phyloP scores from a whole-genome alignment of 805 yeast species.

The Ogataea allantospora region DNA sequence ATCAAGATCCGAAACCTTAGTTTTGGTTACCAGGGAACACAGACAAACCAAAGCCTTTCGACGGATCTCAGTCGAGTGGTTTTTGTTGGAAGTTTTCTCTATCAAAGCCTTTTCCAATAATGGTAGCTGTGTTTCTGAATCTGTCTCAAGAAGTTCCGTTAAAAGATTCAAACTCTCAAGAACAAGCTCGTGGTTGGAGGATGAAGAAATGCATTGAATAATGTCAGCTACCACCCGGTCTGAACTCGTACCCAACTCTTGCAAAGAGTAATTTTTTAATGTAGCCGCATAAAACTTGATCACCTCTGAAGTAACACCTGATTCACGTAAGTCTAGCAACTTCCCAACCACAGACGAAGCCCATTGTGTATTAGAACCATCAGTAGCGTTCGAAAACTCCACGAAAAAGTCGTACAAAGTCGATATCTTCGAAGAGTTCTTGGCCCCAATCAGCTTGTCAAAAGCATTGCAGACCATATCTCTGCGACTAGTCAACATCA shows the following conservation, averaged over 20 bases:
- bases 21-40: conserved; percentile 17
- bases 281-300: conserved; percentile 38
- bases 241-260: conserved; percentile 32
- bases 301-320: conserved; percentile 32
- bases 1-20: conserved; percentile 7
- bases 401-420: conserved; percentile 27
- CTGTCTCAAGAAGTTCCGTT: conserved; percentile 19
- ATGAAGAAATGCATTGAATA: conserved; percentile 19
- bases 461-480: conserved; percentile 21
- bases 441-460: conserved; percentile 14
- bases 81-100: conserved; percentile 27
- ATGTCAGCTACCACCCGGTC: conserved; percentile 22
- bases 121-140: conserved; percentile 2
- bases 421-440: conserved; percentile 16
- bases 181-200: conserved; percentile 32
- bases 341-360: conserved; percentile 17
- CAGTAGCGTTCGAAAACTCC: conserved; percentile 27
- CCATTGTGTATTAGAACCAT: conserved; percentile 27
- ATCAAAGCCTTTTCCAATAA: conserved; percentile 19
- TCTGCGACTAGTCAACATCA: conserved; percentile 12
- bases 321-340: conserved; percentile 21
- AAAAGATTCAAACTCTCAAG: conserved; percentile 29
- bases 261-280: conserved; percentile 32
- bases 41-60: conserved; percentile 27
- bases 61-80: conserved; percentile 35